Base-by-base conservation (phyloP, 441 rosid genomes). In the Erodium texanum region DNA sequence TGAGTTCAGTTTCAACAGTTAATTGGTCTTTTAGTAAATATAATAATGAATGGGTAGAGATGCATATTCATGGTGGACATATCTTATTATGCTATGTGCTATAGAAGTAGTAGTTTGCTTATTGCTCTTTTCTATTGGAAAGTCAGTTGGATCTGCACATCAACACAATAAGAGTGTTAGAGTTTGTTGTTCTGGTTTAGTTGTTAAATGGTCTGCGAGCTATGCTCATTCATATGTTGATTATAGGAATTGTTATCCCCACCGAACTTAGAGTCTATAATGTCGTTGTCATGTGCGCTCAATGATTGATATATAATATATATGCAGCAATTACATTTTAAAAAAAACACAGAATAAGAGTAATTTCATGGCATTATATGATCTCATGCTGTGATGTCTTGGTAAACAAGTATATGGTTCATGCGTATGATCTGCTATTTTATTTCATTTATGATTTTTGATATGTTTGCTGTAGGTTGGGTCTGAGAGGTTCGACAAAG, bases 401-500 rank as follows among this genome's bases (percentile, higher is more conserved):
- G 32, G 32, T 27, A 27, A 27, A 27, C 32, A 27, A 4, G 2
- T 27, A 27, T 38, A 38, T 11, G 11, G 11, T 38, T 10, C 45
- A 6, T 38, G 45, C 45, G 9, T 38, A 38, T 38, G 11, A 45
- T 18, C 52, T 45, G 15, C 52, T 45, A 15, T 45, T 45, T 45
- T 18, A 45, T 45, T 45, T 45, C 16, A 45, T 2, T 45, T 45
- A 12, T 15, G 16, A 45, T 45, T 12, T 7, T 0, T 36, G 1
- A 45, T 45, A 0, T 45, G 7, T 69, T 72, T 71, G 29, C 1
- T 75, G 22, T 72, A 90, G 99, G 92, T 90, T 76, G 96, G 97
- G 19, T 79, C 90, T 68, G 98, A 95, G 85, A 89, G 82, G 80
- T 95, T 95, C 72, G 97, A 92, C 80, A 92, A 87, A 80, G 97